A percentile compares a stretch with the other conserved stretches of the same genome.
Evolutionary conservation across 768 basidiomycete species (phyloP).

Genomic region (Pleurotus tuber-regium): DNA sequence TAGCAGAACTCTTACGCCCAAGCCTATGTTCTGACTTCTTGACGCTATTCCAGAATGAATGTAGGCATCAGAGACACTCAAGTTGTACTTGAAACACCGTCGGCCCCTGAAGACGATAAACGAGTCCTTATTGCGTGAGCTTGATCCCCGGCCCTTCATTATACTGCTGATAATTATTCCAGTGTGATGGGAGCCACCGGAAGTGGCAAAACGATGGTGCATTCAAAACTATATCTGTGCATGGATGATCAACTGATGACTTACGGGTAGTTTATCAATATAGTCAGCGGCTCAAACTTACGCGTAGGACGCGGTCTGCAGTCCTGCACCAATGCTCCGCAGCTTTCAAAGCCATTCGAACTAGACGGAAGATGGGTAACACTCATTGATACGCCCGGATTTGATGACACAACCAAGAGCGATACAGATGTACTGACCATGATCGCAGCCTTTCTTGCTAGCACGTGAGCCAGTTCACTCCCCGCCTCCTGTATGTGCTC

Average conservation of each 20-base stretch:
- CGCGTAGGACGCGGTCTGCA: constrained; percentile 28
- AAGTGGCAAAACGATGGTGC: neutral
- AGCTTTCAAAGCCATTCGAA: constrained; percentile 20
- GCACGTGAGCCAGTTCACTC: constrained; percentile 6
- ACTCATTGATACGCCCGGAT: constrained; percentile 41
- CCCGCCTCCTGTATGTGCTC: neutral
- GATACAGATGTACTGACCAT: constrained; percentile 32
- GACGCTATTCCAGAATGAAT: too few relatives aligned
- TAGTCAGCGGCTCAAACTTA: constrained; percentile 29
- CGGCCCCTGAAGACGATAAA: constrained; percentile 4
- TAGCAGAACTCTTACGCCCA: too few relatives aligned
- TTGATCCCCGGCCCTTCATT: too few relatives aligned
- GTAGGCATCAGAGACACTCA: too few relatives aligned
- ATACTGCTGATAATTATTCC: too few relatives aligned
- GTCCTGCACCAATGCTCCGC: constrained; percentile 32
- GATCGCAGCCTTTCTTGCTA: constrained; percentile 21
- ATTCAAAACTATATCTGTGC: neutral
- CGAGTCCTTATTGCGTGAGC: constrained; percentile 15
- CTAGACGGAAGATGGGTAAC: constrained; percentile 27
- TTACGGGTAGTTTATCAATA: constrained; percentile 30
- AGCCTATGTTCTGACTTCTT: too few relatives aligned
- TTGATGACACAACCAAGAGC: constrained; percentile 33
- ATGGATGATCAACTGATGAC: neutral
- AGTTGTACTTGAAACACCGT: too few relatives aligned
- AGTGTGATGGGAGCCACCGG: constrained; percentile 16